Percentiles rank a stretch among this genome's conserved stretches.
These are phyloP conservation scores for Lepraria neglecta DNA, from an alignment of 495 filamentous ascomycete genomes.

Conservation along the genomic window DNA sequence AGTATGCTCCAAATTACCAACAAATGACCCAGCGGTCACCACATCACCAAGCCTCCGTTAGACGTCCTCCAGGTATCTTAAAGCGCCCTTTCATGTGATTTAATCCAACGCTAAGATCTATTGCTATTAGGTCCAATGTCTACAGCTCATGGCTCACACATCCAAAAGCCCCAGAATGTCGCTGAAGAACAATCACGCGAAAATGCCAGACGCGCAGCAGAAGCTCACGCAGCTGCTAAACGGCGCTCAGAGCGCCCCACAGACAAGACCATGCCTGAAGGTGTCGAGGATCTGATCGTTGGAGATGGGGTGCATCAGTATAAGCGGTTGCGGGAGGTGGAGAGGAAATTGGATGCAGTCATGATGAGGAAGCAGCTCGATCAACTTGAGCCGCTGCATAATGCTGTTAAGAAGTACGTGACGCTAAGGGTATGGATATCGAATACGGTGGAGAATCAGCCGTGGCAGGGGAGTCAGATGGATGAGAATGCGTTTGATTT, in stretches of 20 bases:
- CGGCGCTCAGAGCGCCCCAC: slow-evolving; percentile 80
- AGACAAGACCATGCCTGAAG: slow-evolving; percentile 89
- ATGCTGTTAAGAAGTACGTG: slow-evolving; percentile 73
- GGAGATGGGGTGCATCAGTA: slow-evolving; percentile 81
- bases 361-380: slow-evolving; percentile 92
- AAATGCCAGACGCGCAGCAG: slow-evolving; percentile 33
- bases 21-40: slow-evolving; percentile 20
- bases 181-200: slow-evolving; percentile 10
- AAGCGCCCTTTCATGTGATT: no score
- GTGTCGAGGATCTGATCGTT: slow-evolving; percentile 69
- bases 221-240: slow-evolving; percentile 55
- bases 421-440: slow-evolving; percentile 91
- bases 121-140: neutral
- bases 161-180: slow-evolving; percentile 8
- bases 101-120: neutral
- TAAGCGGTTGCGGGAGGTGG: slow-evolving; percentile 72
- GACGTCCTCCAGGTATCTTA: slow-evolving; percentile 20
- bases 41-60: slow-evolving; percentile 19
- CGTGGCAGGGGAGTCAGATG: slow-evolving; percentile 70
- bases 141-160: slow-evolving; percentile 8
- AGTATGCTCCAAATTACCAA: slow-evolving; percentile 23
- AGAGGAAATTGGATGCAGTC: slow-evolving; percentile 85
- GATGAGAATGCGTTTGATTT: slow-evolving; percentile 71
- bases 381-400: slow-evolving; percentile 69
- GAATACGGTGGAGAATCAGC: slow-evolving; percentile 90